Percentiles rank a stretch among this genome's conserved stretches.
phyloP scores from a whole-genome alignment of 129 eudicot genomes.

The Tagetes patula region DNA sequence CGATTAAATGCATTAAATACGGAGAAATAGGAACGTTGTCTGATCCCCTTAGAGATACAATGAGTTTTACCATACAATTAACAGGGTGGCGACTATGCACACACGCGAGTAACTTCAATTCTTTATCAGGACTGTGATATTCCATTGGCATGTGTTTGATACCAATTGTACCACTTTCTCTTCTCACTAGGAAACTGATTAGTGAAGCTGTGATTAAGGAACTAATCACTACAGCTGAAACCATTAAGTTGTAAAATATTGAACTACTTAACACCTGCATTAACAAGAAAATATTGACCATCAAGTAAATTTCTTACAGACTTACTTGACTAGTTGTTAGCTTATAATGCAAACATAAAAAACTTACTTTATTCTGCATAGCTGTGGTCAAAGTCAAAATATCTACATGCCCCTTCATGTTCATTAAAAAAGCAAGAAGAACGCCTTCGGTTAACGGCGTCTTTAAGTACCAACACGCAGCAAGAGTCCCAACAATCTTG shows the following conservation, averaged over 20 bases:
- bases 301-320: background rate
- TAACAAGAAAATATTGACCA: background rate
- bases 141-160: constrained; percentile 59
- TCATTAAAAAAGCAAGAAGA: constrained; percentile 75
- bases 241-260: constrained; percentile 67
- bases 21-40: constrained; percentile 64
- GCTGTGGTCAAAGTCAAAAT: constrained; percentile 58
- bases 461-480: constrained; percentile 66
- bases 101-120: constrained; percentile 67
- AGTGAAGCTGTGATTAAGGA: constrained; percentile 66
- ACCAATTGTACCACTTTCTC: constrained; percentile 75
- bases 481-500: constrained; percentile 75
- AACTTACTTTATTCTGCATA: constrained; percentile 54
- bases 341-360: background rate
- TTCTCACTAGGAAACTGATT: constrained; percentile 62
- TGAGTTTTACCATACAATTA: constrained; percentile 61
- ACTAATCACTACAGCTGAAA: constrained; percentile 58
- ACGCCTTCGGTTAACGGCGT: constrained; percentile 80
- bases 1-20: constrained; percentile 75
- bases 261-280: constrained; percentile 48
- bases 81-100: constrained; percentile 83
- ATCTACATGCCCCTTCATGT: constrained; percentile 94
- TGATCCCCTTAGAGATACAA: constrained; percentile 65
- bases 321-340: background rate
- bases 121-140: constrained; percentile 63